phyloP scores from a whole-genome alignment of 305 asterid genomes.

The Fraxinus nigra region DNA sequence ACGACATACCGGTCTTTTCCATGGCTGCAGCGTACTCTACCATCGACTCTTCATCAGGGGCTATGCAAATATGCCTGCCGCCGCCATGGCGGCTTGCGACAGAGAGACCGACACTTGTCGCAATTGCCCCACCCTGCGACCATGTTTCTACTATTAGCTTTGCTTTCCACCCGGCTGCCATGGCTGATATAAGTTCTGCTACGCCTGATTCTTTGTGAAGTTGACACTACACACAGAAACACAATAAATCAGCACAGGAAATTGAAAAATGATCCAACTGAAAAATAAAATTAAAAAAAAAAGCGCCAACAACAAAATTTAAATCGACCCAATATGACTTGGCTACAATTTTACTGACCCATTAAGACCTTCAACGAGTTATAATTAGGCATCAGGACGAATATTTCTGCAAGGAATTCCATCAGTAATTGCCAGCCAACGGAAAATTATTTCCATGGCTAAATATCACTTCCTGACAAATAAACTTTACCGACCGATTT shows the following conservation, averaged over 20 bases:
- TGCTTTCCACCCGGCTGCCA: conserved; percentile 97
- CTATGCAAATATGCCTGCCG: conserved; percentile 71
- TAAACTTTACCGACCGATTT: neutral
- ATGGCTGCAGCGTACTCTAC: conserved; percentile 43
- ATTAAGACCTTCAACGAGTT: neutral
- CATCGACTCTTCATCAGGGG: conserved; percentile 54
- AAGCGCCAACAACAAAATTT: neutral
- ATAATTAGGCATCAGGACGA: neutral
- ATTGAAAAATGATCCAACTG: neutral
- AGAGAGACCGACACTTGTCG: conserved; percentile 67
- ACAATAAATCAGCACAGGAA: neutral
- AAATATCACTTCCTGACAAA: no score
- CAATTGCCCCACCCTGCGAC: conserved; percentile 62
- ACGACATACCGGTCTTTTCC: conserved; percentile 40
- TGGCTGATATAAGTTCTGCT: conserved; percentile 78
- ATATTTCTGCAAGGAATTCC: neutral
- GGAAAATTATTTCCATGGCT: neutral
- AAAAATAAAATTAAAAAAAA: neutral
- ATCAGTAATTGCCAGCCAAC: neutral
- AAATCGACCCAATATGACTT: neutral
- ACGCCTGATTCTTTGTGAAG: conserved; percentile 50
- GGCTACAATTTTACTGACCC: neutral
- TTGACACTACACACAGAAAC: conserved; percentile 44
- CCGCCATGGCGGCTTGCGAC: conserved; percentile 62
- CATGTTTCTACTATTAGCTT: conserved; percentile 77